phyloP scores from a whole-genome alignment of 225 moss, liverwort and hornwort species.

The Sphagnum tenellum region DNA sequence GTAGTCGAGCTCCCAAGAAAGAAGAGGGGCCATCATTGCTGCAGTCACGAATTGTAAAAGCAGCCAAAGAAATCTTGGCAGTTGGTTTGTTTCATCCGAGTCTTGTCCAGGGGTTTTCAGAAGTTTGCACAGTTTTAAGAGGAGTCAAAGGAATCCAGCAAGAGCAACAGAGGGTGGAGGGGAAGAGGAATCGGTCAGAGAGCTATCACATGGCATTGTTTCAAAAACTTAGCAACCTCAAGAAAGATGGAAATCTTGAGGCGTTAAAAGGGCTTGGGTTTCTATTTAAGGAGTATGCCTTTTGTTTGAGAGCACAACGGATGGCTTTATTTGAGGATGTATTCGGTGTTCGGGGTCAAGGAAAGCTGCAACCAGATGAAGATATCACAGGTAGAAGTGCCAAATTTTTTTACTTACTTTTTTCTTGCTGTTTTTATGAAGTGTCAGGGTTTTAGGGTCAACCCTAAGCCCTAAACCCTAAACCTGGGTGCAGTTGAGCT shows the following conservation, averaged over 20 bases:
- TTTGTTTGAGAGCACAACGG: constrained; percentile 53
- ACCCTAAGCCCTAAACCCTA: too few species aligned
- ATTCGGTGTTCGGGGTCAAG: constrained; percentile 60
- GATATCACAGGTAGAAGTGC: constrained; percentile 16
- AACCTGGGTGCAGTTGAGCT: too few species aligned
- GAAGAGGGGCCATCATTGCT: constrained; percentile 4
- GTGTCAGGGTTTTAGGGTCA: too few species aligned
- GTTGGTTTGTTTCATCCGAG: constrained; percentile 75
- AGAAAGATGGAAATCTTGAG: constrained; percentile 17
- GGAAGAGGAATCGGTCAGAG: constrained; percentile 24
- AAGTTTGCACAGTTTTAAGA: constrained; percentile 56
- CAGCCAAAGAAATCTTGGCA: constrained; percentile 51
- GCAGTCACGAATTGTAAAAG: constrained; percentile 29
- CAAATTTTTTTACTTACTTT: not conserved
- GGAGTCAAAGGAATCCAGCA: constrained; percentile 4
- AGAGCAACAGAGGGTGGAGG: constrained; percentile 8
- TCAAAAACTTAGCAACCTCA: constrained; percentile 56
- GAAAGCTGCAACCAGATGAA: constrained; percentile 34
- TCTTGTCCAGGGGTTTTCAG: constrained; percentile 69
- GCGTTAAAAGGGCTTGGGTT: constrained; percentile 51
- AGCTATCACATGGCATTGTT: constrained; percentile 72
- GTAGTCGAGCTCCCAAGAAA: not conserved
- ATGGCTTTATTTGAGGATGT: constrained; percentile 47
- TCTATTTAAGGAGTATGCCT: constrained; percentile 53
- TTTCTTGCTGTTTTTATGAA: too few species aligned